phyloP scores from a whole-genome alignment of 2,329 filamentous ascomycete species.

The Thelonectria rubi region DNA sequence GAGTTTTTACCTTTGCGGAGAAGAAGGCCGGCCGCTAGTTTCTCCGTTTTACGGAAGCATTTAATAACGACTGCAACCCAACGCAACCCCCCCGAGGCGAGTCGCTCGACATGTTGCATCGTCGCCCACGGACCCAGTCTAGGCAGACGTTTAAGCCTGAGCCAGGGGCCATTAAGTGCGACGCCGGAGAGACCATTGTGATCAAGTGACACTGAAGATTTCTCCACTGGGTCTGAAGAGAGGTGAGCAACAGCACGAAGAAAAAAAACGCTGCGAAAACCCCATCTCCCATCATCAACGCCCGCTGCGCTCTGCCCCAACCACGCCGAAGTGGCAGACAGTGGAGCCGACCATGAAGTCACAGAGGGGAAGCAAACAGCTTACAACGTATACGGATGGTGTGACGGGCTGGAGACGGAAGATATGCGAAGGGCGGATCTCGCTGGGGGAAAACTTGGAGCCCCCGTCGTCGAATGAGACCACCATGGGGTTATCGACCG shows the following conservation, averaged over 20 bases:
- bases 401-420: conserved; percentile 1
- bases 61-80: neutral
- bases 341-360: conserved; percentile 1
- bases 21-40: neutral
- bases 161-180: neutral
- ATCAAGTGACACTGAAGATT: neutral
- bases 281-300: neutral
- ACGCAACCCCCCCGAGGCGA: neutral
- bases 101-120: neutral
- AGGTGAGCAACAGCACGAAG: neutral
- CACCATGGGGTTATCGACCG: neutral
- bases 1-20: neutral
- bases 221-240: too few relatives aligned
- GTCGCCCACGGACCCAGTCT: neutral
- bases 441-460: too few relatives aligned
- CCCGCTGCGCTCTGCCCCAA: too few relatives aligned
- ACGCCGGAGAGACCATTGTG: neutral
- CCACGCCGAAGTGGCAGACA: neutral
- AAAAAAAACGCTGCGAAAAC: neutral
- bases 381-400: conserved; percentile 6
- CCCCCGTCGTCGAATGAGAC: neutral
- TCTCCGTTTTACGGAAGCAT: neutral
- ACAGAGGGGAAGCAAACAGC: neutral
- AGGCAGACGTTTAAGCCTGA: neutral
- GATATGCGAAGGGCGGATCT: neutral